Evolutionary conservation across 371 early-diverging fungal species (phyloP).

Genomic region (Mortierella sp.): DNA sequence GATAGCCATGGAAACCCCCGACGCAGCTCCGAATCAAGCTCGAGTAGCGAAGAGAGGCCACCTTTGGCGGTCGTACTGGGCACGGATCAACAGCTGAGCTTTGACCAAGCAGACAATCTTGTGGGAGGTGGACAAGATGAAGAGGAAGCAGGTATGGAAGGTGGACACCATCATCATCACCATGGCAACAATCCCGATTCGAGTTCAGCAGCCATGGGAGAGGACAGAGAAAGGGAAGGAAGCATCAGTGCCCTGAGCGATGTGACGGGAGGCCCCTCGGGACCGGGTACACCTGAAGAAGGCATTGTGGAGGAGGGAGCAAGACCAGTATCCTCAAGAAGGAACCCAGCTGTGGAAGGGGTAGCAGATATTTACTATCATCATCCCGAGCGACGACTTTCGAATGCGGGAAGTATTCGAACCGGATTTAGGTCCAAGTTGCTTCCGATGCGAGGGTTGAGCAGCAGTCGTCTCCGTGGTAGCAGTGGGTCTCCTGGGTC

Average conservation of each 20-base stretch:
- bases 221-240: neutral
- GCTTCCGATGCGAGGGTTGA: no score
- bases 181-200: neutral
- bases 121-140: constrained; percentile 51
- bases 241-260: constrained; percentile 2
- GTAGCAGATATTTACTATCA: constrained; percentile 60
- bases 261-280: constrained; percentile 25
- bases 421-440: no score
- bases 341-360: constrained; percentile 41
- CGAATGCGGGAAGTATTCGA: constrained; percentile 17
- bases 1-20: neutral
- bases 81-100: constrained; percentile 14
- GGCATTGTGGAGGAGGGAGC: neutral
- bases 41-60: neutral
- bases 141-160: constrained; percentile 11
- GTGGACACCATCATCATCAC: neutral
- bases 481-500: no score
- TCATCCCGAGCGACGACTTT: constrained; percentile 66
- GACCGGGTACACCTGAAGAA: constrained; percentile 8
- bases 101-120: constrained; percentile 47
- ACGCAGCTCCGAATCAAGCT: neutral
- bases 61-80: neutral
- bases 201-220: neutral
- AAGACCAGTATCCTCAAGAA: neutral
- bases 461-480: no score